A percentile compares a stretch with the other conserved stretches of the same genome.
Conservation (phyloP, 176 grass and related monocot genomes). For the Ampelocalamus luodianensis region DNA sequence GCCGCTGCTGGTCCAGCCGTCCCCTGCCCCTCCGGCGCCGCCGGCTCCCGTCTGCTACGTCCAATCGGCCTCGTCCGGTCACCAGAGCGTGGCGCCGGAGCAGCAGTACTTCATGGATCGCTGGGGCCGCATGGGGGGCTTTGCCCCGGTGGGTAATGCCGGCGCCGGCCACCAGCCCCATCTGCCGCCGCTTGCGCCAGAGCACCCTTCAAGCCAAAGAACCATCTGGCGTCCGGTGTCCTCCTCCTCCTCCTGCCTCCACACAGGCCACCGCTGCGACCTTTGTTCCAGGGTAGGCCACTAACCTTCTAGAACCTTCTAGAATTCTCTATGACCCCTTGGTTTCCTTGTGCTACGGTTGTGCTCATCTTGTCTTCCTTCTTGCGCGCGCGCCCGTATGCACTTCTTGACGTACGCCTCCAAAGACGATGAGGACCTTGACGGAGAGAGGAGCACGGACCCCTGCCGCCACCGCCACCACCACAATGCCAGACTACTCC, state of each 20-base stretch:
- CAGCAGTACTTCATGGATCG: conserved; percentile 49
- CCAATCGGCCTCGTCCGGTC: neutral
- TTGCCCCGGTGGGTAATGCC: neutral
- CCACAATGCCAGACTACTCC: conserved; percentile 41
- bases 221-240: conserved; percentile 50
- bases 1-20: conserved; percentile 23
- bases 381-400: neutral
- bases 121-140: conserved; percentile 34
- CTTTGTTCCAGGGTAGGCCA: conserved; percentile 61
- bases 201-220: conserved; percentile 77
- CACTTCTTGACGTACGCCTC: neutral
- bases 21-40: neutral
- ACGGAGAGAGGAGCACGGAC: conserved; percentile 24
- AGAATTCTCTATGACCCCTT: too few species aligned
- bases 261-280: conserved; percentile 55
- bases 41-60: conserved; percentile 28
- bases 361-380: conserved; percentile 1
- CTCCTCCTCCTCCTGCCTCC: conserved; percentile 49
- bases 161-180: neutral
- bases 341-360: neutral
- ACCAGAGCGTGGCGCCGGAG: conserved; percentile 32
- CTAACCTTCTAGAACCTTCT: conserved; percentile 9
- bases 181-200: conserved; percentile 35
- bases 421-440: conserved; percentile 49
- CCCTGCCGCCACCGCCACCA: neutral